Percentiles rank a stretch among this genome's conserved stretches.
These are phyloP conservation scores for Iberis pinnata DNA, from an alignment of 345 rosid species.

Conservation along the genomic window DNA sequence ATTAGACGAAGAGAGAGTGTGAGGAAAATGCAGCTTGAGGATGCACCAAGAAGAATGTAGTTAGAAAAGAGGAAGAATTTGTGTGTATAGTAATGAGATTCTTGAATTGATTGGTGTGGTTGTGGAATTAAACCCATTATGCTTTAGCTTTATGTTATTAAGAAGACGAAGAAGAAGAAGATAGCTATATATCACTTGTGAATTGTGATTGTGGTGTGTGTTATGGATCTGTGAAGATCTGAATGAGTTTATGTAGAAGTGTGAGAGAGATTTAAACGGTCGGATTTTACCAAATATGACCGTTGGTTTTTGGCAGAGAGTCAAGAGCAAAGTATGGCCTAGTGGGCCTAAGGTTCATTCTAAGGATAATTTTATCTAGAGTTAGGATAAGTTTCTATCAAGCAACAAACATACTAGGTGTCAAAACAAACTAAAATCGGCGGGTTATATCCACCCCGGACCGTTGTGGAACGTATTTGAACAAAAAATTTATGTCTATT, in stretches of 20 bases:
- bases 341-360: neutral
- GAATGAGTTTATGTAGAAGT: constrained; percentile 7
- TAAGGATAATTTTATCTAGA: neutral
- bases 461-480: too few relatives aligned
- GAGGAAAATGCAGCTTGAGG: constrained; percentile 85
- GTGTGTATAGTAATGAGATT: constrained; percentile 53
- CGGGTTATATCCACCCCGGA: too few relatives aligned
- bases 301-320: constrained; percentile 20
- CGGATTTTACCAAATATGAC: constrained; percentile 25
- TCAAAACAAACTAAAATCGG: too few relatives aligned
- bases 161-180: constrained; percentile 36
- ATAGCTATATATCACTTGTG: constrained; percentile 9
- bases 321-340: constrained; percentile 11
- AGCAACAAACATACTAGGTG: neutral
- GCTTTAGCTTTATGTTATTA: constrained; percentile 21
- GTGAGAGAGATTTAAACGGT: constrained; percentile 23
- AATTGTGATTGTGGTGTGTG: constrained; percentile 6
- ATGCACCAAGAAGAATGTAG: constrained; percentile 83
- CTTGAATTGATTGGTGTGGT: constrained; percentile 23
- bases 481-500: neutral
- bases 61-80: constrained; percentile 67
- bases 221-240: neutral
- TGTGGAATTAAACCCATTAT: constrained; percentile 30
- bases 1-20: constrained; percentile 77
- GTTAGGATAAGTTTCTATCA: too few relatives aligned